Conservation (phyloP, 2,329 filamentous ascomycete species). For the Beauveria sp. region DNA sequence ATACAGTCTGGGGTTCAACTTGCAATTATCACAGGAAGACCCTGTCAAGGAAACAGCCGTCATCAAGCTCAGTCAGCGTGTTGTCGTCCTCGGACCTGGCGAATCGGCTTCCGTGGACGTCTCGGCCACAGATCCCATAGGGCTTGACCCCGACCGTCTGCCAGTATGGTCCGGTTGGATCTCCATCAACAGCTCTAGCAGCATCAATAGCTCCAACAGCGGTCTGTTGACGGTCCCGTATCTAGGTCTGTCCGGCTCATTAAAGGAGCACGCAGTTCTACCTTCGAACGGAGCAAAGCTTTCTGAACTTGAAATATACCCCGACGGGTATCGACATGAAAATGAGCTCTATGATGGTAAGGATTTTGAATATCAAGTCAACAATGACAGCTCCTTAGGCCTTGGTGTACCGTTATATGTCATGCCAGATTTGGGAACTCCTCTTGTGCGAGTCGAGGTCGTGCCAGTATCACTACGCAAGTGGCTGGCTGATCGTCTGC, state of each 20-base stretch:
- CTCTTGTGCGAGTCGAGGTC: neutral
- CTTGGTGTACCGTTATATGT: neutral
- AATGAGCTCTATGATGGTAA: neutral
- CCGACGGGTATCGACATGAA: rapidly evolving
- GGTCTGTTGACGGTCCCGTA: neutral
- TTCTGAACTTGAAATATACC: neutral
- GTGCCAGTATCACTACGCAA: neutral
- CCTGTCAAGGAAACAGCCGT: neutral
- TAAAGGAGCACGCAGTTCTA: neutral
- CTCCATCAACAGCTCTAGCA: neutral
- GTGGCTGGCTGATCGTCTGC: neutral
- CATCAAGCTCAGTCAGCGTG: neutral
- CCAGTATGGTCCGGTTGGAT: neutral
- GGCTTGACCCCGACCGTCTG: neutral
- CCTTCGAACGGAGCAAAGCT: neutral
- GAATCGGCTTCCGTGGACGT: neutral
- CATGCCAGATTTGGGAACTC: neutral
- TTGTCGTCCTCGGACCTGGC: neutral
- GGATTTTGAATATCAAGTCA: neutral
- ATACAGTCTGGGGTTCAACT: neutral
- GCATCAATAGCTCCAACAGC: neutral
- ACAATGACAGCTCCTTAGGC: neutral
- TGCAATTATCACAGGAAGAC: no score
- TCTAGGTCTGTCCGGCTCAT: neutral
- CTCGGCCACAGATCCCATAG: neutral